phyloP scores from a whole-genome alignment of 2,329 filamentous ascomycete genomes.

The Onygenales sp. region DNA sequence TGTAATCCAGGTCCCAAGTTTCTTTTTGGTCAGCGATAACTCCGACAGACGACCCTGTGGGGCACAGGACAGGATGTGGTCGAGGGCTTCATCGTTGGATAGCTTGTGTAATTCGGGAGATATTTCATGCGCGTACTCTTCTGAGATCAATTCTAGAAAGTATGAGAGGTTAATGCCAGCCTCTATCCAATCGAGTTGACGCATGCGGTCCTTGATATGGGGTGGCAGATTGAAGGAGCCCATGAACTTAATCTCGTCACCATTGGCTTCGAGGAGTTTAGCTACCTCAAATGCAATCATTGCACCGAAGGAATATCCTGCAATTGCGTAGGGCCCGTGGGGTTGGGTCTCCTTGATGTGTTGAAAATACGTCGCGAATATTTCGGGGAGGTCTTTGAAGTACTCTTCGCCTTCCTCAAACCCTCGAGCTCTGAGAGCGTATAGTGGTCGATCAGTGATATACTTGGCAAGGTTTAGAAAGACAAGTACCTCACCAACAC shows the following conservation, averaged over 20 bases:
- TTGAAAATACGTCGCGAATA: conserved; percentile 29
- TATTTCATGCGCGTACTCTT: conserved; percentile 17
- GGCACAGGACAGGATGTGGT: conserved; percentile 2
- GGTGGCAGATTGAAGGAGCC: conserved; percentile 39
- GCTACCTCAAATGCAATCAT: conserved; percentile 44
- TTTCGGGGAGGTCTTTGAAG: conserved; percentile 33
- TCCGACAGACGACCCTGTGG: conserved; percentile 19
- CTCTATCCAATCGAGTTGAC: conserved; percentile 26
- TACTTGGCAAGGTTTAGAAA: conserved; percentile 24
- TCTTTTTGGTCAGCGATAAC: conserved; percentile 19
- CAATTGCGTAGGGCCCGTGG: conserved; percentile 42
- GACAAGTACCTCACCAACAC: conserved; percentile 30
- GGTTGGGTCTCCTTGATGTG: conserved; percentile 38
- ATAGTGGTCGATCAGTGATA: conserved; percentile 36
- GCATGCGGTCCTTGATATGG: conserved; percentile 35
- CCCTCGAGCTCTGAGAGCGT: conserved; percentile 38
- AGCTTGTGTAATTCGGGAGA: conserved; percentile 3
- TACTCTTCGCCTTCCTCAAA: conserved; percentile 30
- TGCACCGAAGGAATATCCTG: conserved; percentile 43
- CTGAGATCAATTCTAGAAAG: conserved; percentile 30
- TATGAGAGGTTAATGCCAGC: conserved; percentile 29
- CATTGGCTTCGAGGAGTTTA: conserved; percentile 34
- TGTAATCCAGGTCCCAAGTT: conserved; percentile 21
- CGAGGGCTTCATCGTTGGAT: conserved; percentile 9
- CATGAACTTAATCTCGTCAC: conserved; percentile 30